Percentiles rank a stretch among this genome's conserved stretches.
phyloP scores from a whole-genome alignment of 139 green algal genomes.

The Auxenochlorella pyrenoidosa region DNA sequence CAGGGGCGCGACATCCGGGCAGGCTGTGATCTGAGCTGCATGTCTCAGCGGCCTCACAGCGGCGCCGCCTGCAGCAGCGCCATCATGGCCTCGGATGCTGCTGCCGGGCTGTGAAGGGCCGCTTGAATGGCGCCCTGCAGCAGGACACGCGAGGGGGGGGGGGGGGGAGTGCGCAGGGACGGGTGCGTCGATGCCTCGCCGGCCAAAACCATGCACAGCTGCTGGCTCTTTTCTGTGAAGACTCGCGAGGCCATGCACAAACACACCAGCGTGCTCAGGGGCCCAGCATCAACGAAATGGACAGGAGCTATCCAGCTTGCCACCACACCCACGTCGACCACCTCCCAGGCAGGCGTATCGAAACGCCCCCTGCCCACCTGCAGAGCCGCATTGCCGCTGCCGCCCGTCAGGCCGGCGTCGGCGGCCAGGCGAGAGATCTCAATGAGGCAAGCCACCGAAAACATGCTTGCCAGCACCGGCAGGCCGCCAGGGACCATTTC shows the following conservation, averaged over 20 bases:
- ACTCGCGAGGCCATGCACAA: too few species aligned
- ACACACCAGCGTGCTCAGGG: too few species aligned
- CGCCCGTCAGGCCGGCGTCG: constrained; percentile 19
- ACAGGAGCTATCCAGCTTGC: too few species aligned
- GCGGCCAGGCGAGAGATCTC: constrained; percentile 33
- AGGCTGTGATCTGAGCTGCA: too few species aligned
- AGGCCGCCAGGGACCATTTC: constrained; percentile 51
- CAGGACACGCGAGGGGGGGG: background rate
- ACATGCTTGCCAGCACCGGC: constrained; percentile 46
- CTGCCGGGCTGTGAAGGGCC: background rate
- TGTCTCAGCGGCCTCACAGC: background rate
- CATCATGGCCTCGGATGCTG: background rate
- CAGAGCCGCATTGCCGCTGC: background rate
- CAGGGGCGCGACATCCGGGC: too few species aligned
- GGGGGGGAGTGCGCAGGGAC: background rate
- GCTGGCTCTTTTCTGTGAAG: too few species aligned
- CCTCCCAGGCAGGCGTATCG: too few species aligned
- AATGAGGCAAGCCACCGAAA: constrained; percentile 34
- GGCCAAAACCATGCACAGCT: background rate
- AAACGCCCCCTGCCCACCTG: background rate
- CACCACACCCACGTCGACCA: too few species aligned
- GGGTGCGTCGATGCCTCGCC: background rate
- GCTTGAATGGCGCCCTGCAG: background rate
- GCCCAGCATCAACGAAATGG: too few species aligned
- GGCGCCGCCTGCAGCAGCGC: background rate